phyloP scores from a whole-genome alignment of 2,329 filamentous ascomycete species.

The Pseudocercospora pini-densiflorae region DNA sequence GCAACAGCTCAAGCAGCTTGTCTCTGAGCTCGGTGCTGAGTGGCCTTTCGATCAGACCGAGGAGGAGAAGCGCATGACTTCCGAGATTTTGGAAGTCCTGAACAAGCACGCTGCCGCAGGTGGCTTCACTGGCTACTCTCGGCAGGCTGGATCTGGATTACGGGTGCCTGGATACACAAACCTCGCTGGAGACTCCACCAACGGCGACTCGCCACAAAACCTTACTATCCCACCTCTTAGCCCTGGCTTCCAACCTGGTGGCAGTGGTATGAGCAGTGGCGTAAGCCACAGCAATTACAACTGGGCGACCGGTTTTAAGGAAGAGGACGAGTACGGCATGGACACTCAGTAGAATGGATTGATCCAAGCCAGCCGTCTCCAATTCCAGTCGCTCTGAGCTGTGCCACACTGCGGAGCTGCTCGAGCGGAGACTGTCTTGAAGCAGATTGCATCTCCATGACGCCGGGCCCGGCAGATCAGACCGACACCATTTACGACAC shows the following conservation, averaged over 20 bases:
- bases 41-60: slow-evolving; percentile 85
- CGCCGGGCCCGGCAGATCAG: slow-evolving; percentile 19
- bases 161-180: slow-evolving; percentile 94
- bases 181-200: slow-evolving; percentile 77
- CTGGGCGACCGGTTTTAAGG: slow-evolving; percentile 71
- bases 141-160: slow-evolving; percentile 80
- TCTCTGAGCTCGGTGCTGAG: slow-evolving; percentile 72
- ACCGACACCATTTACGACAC: slow-evolving; percentile 15
- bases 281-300: slow-evolving; percentile 49
- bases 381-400: slow-evolving; percentile 12
- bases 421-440: slow-evolving; percentile 17
- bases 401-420: slow-evolving; percentile 15
- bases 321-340: slow-evolving; percentile 93
- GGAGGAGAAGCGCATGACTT: slow-evolving; percentile 94
- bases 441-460: slow-evolving; percentile 20
- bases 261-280: slow-evolving; percentile 62
- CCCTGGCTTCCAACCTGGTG: slow-evolving; percentile 65
- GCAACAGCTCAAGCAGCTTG: slow-evolving; percentile 78
- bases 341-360: slow-evolving; percentile 52
- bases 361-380: slow-evolving; percentile 5
- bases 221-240: slow-evolving; percentile 45
- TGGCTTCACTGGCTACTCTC: slow-evolving; percentile 74
- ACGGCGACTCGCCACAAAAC: slow-evolving; percentile 51
- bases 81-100: slow-evolving; percentile 85
- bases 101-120: slow-evolving; percentile 74